phyloP scores from a whole-genome alignment of 768 basidiomycete species.

The Amanita phalloides region DNA sequence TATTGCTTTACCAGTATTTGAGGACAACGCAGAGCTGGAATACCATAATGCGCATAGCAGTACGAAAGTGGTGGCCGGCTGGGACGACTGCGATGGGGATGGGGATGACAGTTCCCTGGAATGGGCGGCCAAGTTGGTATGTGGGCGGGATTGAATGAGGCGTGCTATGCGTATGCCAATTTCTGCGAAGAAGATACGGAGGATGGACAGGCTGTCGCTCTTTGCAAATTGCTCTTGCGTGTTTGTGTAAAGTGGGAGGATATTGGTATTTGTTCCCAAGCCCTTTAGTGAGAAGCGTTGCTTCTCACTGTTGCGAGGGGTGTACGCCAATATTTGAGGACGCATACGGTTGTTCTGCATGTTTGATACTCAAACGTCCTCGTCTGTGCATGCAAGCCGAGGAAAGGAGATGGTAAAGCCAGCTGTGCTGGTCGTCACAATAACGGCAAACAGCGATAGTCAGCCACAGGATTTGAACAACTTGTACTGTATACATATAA shows the following conservation, averaged over 20 bases:
- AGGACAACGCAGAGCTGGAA: conserved; percentile 82
- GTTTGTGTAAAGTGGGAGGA: background rate
- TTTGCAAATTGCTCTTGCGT: background rate
- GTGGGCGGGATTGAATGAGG: background rate
- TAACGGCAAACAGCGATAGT: background rate
- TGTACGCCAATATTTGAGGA: background rate
- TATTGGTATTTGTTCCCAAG: background rate
- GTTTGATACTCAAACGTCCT: background rate
- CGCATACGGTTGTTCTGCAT: background rate
- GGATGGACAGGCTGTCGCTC: background rate
- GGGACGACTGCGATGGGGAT: background rate
- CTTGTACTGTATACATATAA: too few species aligned
- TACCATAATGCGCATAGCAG: conserved; percentile 90
- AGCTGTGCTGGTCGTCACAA: background rate
- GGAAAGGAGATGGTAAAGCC: background rate
- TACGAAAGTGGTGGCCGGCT: conserved; percentile 45
- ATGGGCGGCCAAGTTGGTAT: background rate
- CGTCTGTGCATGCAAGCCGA: background rate
- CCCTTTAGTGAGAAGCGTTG: conserved; percentile 5
- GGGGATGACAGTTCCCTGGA: background rate
- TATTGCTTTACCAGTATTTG: conserved; percentile 95
- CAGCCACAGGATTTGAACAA: too few species aligned
- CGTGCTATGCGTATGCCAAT: background rate
- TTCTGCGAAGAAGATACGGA: background rate
- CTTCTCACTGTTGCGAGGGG: conserved; percentile 1